Evolutionary conservation across 2,329 filamentous ascomycete genomes (phyloP).

Genomic region (Xylariaceae sp.): DNA sequence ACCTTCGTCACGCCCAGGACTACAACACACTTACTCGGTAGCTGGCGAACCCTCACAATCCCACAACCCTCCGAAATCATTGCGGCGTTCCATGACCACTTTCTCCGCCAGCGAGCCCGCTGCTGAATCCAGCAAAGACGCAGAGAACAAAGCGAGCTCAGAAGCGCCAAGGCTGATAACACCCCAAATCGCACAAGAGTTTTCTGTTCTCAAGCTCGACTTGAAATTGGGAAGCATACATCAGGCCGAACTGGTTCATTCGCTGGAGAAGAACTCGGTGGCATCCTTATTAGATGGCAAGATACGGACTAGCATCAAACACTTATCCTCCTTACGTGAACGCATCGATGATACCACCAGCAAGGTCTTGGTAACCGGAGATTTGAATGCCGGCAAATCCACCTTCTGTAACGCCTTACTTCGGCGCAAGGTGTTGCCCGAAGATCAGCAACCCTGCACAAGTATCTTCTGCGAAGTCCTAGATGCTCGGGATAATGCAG

Average conservation of each 20-base stretch:
- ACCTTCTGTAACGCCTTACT: slow-evolving; percentile 98
- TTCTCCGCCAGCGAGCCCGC: slow-evolving; percentile 53
- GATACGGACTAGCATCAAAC: slow-evolving; percentile 88
- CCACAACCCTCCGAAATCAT: slow-evolving; percentile 42
- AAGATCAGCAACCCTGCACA: slow-evolving; percentile 97
- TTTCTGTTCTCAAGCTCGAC: slow-evolving; percentile 92
- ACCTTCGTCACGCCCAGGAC: slow-evolving; percentile 55
- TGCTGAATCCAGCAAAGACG: slow-evolving; percentile 68
- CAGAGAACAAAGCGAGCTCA: slow-evolving; percentile 54
- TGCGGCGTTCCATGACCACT: slow-evolving; percentile 70
- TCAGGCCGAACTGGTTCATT: slow-evolving; percentile 89
- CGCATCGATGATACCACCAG: slow-evolving; percentile 96
- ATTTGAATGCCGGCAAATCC: slow-evolving; percentile 95
- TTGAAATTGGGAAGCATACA: slow-evolving; percentile 82
- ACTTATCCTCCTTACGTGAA: slow-evolving; percentile 80
- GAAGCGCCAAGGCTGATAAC: slow-evolving; percentile 79
- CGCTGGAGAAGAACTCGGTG: slow-evolving; percentile 85
- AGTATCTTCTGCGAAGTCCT: slow-evolving; percentile 98
- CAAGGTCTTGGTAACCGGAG: slow-evolving; percentile 93
- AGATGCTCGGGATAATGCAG: slow-evolving; percentile 84
- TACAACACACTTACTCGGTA: slow-evolving; percentile 61
- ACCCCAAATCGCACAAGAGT: slow-evolving; percentile 90
- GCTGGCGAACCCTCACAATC: slow-evolving; percentile 44
- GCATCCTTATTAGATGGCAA: slow-evolving; percentile 89
- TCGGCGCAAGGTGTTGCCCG: slow-evolving; percentile 85